Evolutionary conservation across 2,329 filamentous ascomycete species (phyloP).

Genomic region (Harringtonia lauricola): DNA sequence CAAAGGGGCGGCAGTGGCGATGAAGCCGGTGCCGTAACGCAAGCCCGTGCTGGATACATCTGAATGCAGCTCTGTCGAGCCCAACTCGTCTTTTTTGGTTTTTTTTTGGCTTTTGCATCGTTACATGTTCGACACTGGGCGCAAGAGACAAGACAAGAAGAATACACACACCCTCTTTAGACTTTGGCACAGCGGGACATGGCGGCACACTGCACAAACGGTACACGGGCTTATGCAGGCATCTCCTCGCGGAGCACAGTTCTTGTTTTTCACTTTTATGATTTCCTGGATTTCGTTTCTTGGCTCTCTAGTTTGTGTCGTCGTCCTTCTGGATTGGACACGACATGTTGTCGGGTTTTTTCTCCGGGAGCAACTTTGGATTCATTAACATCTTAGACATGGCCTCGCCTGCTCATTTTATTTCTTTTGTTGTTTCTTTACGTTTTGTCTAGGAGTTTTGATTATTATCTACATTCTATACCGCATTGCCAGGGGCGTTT

Average conservation of each 20-base stretch:
- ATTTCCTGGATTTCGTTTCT: neutral
- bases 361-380: neutral
- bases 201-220: neutral
- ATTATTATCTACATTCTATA: neutral
- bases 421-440: neutral
- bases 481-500: conserved; percentile 4
- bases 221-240: neutral
- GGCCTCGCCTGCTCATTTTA: neutral
- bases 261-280: neutral
- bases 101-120: no score
- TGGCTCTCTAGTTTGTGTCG: neutral
- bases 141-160: no score
- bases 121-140: no score
- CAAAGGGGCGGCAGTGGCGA: neutral
- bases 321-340: neutral
- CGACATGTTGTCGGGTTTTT: neutral
- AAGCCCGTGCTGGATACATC: neutral
- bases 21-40: no score
- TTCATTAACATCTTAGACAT: neutral
- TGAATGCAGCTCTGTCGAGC: no score
- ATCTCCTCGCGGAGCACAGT: neutral
- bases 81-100: no score
- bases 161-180: no score
- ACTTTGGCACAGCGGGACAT: no score
- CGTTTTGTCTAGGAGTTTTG: neutral